Base-by-base conservation (phyloP, 768 basidiomycete genomes). In the Mrakia blollopis region DNA sequence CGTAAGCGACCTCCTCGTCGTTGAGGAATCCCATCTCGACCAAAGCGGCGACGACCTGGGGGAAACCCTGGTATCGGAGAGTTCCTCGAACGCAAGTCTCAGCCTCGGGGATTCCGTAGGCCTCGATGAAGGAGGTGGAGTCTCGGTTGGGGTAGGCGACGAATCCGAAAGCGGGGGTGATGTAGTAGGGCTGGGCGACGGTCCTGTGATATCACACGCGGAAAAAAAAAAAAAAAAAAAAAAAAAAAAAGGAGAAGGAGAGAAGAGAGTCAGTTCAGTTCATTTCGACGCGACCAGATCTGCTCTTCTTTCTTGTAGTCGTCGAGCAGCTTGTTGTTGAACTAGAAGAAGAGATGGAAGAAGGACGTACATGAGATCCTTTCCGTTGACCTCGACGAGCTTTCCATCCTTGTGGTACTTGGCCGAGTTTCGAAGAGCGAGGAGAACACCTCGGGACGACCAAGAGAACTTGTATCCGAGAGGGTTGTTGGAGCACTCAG, bases 381-480 rank as follows among this genome's bases (percentile, higher is more conserved):
- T 86, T 76, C 95, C 95, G 10, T 87, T 83, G 62, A 98, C 87
- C 62, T 88, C 86, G 71, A 90, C 86, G 65, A 88, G 85, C 84
- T 92, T 85, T 44, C 90, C 88, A 73, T 87, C 85, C 54, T 89
- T 86, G 81, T 91, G 86, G 85, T 91, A 94, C 4, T 91, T 90
- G 28, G 93, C 97, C 50, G 88, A 86, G 86, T 98, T 98, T 81
- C 94, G 88, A 72, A 98, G 88, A 2, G 97, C 96, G 80, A 98
- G 91, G 74, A 99, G 90, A 62, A 95, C 94, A 72, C 95, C 96
- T 30, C 94, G 91, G 11, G 94, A 92, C 10, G 94, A 96, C 97
- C 97, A 98, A 52, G 94, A 97, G 86, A 99, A 98, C 84, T 98
- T 98, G 89, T 98, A 99, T 16, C 96, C 96, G 75, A 98, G 90